Base-by-base conservation (phyloP, 2,329 filamentous ascomycete species). In the Beauveria bassiana region DNA sequence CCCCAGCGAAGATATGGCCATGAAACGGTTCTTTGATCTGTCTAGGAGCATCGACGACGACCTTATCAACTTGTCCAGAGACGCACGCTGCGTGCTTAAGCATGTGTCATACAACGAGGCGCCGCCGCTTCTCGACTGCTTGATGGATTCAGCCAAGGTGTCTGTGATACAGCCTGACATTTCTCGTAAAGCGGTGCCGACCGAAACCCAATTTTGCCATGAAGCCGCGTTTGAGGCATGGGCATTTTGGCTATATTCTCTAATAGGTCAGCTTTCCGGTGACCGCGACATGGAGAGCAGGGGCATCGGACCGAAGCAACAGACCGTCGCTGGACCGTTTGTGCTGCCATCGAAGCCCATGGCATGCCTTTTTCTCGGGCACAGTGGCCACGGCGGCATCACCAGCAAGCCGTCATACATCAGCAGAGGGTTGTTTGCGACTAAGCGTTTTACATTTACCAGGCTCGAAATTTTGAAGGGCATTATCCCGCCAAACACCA, bases 231-330 rank as follows among this genome's bases (percentile, higher is more conserved):
- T 76, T 42, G 75, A 77, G 61, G 63, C 70, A 1, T 77, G 74
- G 74, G 73, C 72, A 1, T 77, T 78, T 53, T 78, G 76, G 74
- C 65, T 77, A 3, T 75, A 75, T 63, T 70, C 74, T 5, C 70
- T 77, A 53, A 69, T 77, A 10, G 76, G 75, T 1, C 74, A 78
- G 51, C 66, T 77, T 5, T 69, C 67, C 20, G 62, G 68, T 8
- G 74, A 78, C 59, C 55, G 62, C 3, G 76, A 78, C 63, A 63
- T 78, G 22, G 64, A 64, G 18, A 31, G 56, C 60, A 10, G 60
- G 0, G 69, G 67, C 1, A 54, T 68, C 8, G 51, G 52, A 3
- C 43, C 66, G 3, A 60, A 68, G 20, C 62, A 62, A 3, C 74
- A 75, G 53, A 69, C 73, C 5, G 69, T 73, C 5, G 70, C 67